Conservation (phyloP, 352 stramenopile species). For the Globisporangium radiosum region DNA sequence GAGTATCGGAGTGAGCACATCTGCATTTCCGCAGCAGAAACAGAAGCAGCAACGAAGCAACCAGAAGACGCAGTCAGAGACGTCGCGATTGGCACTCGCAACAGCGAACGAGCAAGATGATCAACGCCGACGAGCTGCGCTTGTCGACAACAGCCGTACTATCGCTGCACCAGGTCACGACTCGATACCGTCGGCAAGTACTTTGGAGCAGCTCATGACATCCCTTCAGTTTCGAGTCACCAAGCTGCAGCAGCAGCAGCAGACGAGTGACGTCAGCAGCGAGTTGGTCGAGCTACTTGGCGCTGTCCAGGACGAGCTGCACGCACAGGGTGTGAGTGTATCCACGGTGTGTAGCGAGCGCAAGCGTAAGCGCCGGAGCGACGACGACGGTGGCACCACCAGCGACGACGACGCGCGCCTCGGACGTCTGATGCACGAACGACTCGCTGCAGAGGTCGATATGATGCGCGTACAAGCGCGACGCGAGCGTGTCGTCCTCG, state of each 20-base stretch:
- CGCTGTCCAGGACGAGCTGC: constrained; percentile 22
- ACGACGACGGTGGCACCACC: not conserved
- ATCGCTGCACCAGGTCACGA: too few species aligned
- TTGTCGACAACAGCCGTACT: too few species aligned
- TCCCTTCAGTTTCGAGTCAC: constrained; percentile 8
- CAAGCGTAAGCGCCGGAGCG: constrained; percentile 14
- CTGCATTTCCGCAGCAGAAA: too few species aligned
- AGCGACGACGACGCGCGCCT: constrained; percentile 8
- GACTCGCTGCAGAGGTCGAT: constrained; percentile 10
- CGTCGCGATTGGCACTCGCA: too few species aligned
- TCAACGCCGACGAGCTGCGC: too few species aligned
- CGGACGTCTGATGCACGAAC: constrained; percentile 13
- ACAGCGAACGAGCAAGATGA: not conserved
- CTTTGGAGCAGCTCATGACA: constrained; percentile 2
- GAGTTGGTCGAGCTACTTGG: constrained; percentile 8
- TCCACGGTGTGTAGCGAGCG: not conserved
- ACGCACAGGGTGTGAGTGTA: constrained; percentile 16
- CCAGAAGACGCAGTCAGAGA: too few species aligned
- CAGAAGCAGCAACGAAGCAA: too few species aligned
- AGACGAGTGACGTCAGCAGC: not conserved
- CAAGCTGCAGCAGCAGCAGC: constrained; percentile 7
- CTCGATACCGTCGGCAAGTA: not conserved
- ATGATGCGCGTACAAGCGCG: constrained; percentile 25
- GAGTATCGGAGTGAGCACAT: not conserved
- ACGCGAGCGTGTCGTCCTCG: constrained; percentile 13